Evolutionary conservation across 2,329 filamentous ascomycete species (phyloP).

Genomic region (Calonectria hongkongensis): DNA sequence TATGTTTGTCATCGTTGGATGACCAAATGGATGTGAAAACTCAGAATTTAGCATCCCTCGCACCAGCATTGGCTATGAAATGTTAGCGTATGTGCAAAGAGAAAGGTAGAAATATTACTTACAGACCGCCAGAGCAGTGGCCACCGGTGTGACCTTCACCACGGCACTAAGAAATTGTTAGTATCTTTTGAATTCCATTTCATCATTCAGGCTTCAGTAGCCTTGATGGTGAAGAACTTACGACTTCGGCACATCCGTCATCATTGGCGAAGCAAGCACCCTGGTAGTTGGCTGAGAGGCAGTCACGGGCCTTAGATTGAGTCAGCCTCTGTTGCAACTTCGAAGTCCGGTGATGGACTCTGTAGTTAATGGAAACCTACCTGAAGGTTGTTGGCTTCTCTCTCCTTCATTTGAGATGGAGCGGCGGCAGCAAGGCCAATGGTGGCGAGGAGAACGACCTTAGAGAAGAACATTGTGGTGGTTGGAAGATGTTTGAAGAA

Average conservation of each 20-base stretch:
- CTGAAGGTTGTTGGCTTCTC: not conserved
- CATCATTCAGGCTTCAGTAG: not conserved
- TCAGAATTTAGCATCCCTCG: not conserved
- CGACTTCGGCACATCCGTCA: constrained; percentile 13
- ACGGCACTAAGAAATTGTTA: constrained; percentile 5
- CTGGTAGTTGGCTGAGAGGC: constrained; percentile 16
- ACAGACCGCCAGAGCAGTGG: constrained; percentile 12
- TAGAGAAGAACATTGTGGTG: constrained; percentile 17
- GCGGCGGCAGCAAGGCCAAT: not conserved
- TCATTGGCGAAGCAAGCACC: constrained; percentile 18
- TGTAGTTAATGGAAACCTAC: not conserved
- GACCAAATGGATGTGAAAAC: not conserved
- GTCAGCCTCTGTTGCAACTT: not conserved
- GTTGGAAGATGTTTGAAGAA: not conserved
- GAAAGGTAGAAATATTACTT: not conserved
- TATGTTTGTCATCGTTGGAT: not conserved
- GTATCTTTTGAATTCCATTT: not conserved
- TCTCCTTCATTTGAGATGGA: not conserved
- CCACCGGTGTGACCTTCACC: constrained; percentile 6
- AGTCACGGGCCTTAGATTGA: constrained; percentile 12
- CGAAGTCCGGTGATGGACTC: not conserved
- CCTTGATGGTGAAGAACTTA: constrained; percentile 3
- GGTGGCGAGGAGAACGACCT: constrained; percentile 3
- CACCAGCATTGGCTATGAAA: not conserved
- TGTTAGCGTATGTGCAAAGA: not conserved